phyloP scores from a whole-genome alignment of 2,329 filamentous ascomycete species.

The Pleomassaria siparia region DNA sequence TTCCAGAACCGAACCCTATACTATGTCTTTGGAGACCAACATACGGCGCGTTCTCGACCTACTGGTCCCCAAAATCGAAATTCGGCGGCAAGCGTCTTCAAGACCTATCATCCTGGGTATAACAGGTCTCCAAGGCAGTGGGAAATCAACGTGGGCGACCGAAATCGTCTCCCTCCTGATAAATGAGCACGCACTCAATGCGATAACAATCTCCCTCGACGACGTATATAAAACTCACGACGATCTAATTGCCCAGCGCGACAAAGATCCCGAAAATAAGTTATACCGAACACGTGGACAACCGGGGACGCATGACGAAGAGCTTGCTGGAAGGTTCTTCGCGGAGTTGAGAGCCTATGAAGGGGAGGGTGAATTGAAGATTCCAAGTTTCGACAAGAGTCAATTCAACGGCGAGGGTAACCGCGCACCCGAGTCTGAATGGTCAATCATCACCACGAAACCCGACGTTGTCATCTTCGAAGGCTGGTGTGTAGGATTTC shows the following conservation, averaged over 20 bases:
- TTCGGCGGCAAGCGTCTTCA: constrained; percentile 24
- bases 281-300: constrained; percentile 82
- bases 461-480: constrained; percentile 76
- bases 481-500: constrained; percentile 90
- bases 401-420: constrained; percentile 76
- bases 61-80: constrained; percentile 30
- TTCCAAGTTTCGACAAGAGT: constrained; percentile 85
- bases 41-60: constrained; percentile 30
- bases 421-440: constrained; percentile 63
- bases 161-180: constrained; percentile 31
- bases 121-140: constrained; percentile 88
- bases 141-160: constrained; percentile 82
- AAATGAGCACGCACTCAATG: constrained; percentile 23
- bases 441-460: constrained; percentile 61
- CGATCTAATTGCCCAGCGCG: constrained; percentile 66
- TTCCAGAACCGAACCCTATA: not conserved
- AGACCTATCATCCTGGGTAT: constrained; percentile 83
- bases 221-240: constrained; percentile 81
- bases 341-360: constrained; percentile 54
- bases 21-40: constrained; percentile 32
- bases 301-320: constrained; percentile 79
- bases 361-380: constrained; percentile 52
- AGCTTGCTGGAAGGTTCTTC: constrained; percentile 66
- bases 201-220: constrained; percentile 58
- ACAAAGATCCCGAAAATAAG: constrained; percentile 67